A percentile compares a stretch with the other conserved stretches of the same genome.
These are phyloP conservation scores for Penstemon barbatus DNA, from an alignment of 257 asterid species.

Conservation along the genomic window DNA sequence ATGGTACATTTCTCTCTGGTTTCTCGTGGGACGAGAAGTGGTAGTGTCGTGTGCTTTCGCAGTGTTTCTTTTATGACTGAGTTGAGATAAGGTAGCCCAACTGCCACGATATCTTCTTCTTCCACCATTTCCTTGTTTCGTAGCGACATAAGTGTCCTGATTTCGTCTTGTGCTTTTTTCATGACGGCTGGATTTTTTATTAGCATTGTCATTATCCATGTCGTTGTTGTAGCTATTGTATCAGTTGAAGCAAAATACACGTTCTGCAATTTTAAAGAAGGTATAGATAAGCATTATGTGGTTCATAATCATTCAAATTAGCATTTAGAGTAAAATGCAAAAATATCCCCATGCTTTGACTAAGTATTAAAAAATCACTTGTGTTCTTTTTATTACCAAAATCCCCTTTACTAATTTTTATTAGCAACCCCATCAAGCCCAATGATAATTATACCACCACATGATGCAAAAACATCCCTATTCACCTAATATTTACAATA, in stretches of 20 bases:
- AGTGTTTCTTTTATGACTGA: slow-evolving; percentile 28
- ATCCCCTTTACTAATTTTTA: too few relatives aligned
- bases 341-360: too few relatives aligned
- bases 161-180: slow-evolving; percentile 24
- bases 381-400: too few relatives aligned
- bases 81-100: slow-evolving; percentile 15
- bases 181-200: slow-evolving; percentile 24
- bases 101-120: not conserved
- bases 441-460: too few relatives aligned
- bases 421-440: too few relatives aligned
- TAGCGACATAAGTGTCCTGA: not conserved
- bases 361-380: too few relatives aligned
- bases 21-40: slow-evolving; percentile 25
- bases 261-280: slow-evolving; percentile 8
- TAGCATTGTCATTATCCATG: slow-evolving; percentile 32
- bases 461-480: too few relatives aligned
- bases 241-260: slow-evolving; percentile 32
- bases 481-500: too few relatives aligned
- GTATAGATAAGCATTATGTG: too few relatives aligned
- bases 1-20: slow-evolving; percentile 6
- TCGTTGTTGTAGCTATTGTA: slow-evolving; percentile 21
- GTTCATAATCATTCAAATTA: too few relatives aligned
- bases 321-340: too few relatives aligned
- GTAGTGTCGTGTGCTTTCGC: slow-evolving; percentile 21
- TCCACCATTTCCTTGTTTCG: not conserved